Evolutionary conservation across 345 rosid species (phyloP), one percentile per base, ranked within the genome.

Genomic region (Camelina hispida): DNA sequence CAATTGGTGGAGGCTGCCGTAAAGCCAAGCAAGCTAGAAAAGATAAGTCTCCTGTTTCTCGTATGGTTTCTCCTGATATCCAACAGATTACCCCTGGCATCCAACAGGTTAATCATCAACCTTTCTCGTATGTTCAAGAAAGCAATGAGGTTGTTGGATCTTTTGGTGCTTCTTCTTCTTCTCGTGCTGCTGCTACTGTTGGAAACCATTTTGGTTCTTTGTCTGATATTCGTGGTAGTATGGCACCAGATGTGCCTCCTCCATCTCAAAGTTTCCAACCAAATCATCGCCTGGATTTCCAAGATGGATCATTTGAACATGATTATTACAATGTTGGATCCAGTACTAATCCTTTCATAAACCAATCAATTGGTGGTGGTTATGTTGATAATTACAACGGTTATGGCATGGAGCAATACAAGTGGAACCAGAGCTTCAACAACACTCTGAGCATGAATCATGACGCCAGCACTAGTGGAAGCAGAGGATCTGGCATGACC

Each of bases 321-420:
- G 52, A 57, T 28, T 53, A 64, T 34, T 25, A 25, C 3, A 14
- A 58, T 7, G 62, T 28, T 65, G 67, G 72, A 55, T 57, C 67
- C 12, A 42, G 0, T 65, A 25, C 28, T 25, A 44, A 50, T 63
- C 42, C 70, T 61, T n/a, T 69, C 34, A 18, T 76, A 1, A 76
- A 76, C 58, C 79, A 62, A 53, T 13, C 63, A 32, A 8, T 18
- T 65, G 28, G 65, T 71, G 28, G 65, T 71, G 62, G 59, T 18
- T n/a, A 42, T 32, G 54, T 17, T 35, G 62, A 61, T 52, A 42
- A 44, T 62, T n/a, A 28, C 9, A 50, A 23, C 14, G 8, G 7
- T 37, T 30, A 43, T 30, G 3, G 7, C 18, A 57, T 52, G 69
- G 70, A 73, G 40, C 48, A 9, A 46, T 14, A 11, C 30, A 25